phyloP scores from a whole-genome alignment of 768 basidiomycete genomes.

The Neoboletus brunneissimus region DNA sequence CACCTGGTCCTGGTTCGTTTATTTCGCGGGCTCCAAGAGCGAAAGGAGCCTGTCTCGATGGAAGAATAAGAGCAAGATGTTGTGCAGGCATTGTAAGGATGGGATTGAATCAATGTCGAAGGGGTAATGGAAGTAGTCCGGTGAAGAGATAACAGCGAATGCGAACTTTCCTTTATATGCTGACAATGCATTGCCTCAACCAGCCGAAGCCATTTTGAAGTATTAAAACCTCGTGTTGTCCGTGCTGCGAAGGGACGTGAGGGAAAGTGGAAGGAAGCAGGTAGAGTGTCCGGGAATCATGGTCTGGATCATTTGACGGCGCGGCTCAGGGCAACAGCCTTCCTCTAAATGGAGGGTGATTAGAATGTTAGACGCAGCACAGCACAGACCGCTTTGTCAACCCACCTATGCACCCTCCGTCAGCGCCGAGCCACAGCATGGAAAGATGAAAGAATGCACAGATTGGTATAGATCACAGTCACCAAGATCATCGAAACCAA shows the following conservation, averaged over 20 bases:
- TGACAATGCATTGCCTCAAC: slow-evolving; percentile 30
- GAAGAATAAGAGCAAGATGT: slow-evolving; percentile 32
- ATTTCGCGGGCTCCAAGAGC: slow-evolving; percentile 33
- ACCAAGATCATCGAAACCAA: slow-evolving; percentile 2
- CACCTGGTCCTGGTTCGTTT: slow-evolving; percentile 44
- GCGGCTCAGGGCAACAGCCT: slow-evolving; percentile 34
- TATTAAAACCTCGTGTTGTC: slow-evolving; percentile 36
- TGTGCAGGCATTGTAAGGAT: slow-evolving; percentile 23
- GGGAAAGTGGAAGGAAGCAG: slow-evolving; percentile 23
- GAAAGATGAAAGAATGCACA: slow-evolving; percentile 10
- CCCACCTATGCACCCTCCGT: slow-evolving; percentile 7
- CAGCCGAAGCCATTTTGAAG: slow-evolving; percentile 18
- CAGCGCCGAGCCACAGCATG: slow-evolving; percentile 22
- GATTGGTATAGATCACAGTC: slow-evolving; percentile 7
- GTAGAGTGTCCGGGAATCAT: slow-evolving; percentile 28
- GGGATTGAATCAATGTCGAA: slow-evolving; percentile 4
- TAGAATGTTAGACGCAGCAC: slow-evolving; percentile 30
- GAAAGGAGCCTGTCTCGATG: slow-evolving; percentile 36
- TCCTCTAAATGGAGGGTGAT: slow-evolving; percentile 29
- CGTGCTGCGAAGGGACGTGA: slow-evolving; percentile 32
- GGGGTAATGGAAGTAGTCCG: slow-evolving; percentile 13
- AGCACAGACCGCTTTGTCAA: slow-evolving; percentile 23
- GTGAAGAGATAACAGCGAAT: slow-evolving; percentile 19
- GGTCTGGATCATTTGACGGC: slow-evolving; percentile 33
- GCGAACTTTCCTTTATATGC: slow-evolving; percentile 29